These are phyloP conservation scores for Xylariales sp. DNA, from an alignment of 2,329 filamentous ascomycete genomes.

Conservation along the genomic window DNA sequence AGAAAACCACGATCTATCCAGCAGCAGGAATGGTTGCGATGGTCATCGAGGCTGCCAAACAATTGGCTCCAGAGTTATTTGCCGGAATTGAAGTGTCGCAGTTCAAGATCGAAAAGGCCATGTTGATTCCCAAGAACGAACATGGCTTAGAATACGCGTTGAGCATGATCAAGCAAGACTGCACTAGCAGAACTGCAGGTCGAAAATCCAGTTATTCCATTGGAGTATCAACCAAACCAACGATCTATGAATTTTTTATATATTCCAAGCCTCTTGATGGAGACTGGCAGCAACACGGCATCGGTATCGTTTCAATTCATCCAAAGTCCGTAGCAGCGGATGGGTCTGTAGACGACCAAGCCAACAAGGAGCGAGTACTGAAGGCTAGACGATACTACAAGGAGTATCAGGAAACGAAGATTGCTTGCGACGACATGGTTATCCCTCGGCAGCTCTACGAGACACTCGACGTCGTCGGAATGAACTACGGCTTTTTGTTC, in stretches of 20 bases:
- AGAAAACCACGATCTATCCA: slow-evolving; percentile 46
- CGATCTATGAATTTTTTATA: slow-evolving; percentile 36
- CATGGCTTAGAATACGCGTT: slow-evolving; percentile 48
- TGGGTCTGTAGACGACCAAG: neutral
- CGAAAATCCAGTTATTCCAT: slow-evolving; percentile 14
- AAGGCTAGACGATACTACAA: slow-evolving; percentile 19
- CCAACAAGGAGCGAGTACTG: slow-evolving; percentile 12
- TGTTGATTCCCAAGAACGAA: slow-evolving; percentile 42
- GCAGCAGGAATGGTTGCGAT: slow-evolving; percentile 46
- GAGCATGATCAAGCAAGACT: slow-evolving; percentile 30
- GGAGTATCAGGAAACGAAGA: slow-evolving; percentile 10
- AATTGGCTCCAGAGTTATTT: slow-evolving; percentile 25
- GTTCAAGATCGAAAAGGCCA: slow-evolving; percentile 44
- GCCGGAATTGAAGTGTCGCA: slow-evolving; percentile 39
- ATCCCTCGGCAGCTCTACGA: slow-evolving; percentile 46
- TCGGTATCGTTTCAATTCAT: slow-evolving; percentile 23
- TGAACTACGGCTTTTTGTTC: slow-evolving; percentile 47
- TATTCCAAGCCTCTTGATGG: slow-evolving; percentile 38
- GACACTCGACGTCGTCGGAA: slow-evolving; percentile 42
- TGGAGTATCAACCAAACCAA: slow-evolving; percentile 7
- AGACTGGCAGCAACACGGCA: slow-evolving; percentile 40
- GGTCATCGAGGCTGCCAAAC: slow-evolving; percentile 42
- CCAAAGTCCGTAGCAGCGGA: slow-evolving; percentile 10
- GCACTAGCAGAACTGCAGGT: neutral
- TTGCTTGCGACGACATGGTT: slow-evolving; percentile 28